These are phyloP conservation scores for Persicaria tinctoria DNA, from an alignment of 148 eudicot species.

Conservation along the genomic window DNA sequence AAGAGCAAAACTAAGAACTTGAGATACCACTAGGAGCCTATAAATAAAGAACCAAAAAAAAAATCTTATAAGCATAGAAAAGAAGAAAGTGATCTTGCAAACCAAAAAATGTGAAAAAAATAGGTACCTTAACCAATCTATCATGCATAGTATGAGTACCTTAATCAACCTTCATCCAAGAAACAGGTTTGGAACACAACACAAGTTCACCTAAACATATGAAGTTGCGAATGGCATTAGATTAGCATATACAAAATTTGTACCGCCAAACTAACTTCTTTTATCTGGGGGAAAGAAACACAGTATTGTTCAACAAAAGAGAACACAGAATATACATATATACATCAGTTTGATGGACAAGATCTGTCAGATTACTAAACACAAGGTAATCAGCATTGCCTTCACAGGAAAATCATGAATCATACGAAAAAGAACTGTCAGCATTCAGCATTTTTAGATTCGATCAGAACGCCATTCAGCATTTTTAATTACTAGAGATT, in stretches of 20 bases:
- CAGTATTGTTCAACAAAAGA: neutral
- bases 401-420: neutral
- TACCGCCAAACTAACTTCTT: neutral
- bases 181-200: constrained; percentile 9
- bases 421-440: neutral
- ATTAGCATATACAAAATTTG: constrained; percentile 9
- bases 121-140: constrained; percentile 5
- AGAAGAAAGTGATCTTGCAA: neutral
- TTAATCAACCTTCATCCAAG: constrained; percentile 12
- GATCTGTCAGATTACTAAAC: neutral
- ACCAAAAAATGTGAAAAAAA: neutral
- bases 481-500: neutral
- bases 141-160: neutral
- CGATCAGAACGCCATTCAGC: neutral
- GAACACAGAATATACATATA: neutral
- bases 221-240: constrained; percentile 3
- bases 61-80: neutral
- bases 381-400: neutral
- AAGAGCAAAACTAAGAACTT: neutral
- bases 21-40: neutral
- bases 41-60: neutral
- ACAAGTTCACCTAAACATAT: constrained; percentile 8
- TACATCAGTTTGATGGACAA: neutral
- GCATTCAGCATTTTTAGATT: neutral
- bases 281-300: neutral